Conservation (phyloP, 306 rosid species). For the Quercus parvula region DNA sequence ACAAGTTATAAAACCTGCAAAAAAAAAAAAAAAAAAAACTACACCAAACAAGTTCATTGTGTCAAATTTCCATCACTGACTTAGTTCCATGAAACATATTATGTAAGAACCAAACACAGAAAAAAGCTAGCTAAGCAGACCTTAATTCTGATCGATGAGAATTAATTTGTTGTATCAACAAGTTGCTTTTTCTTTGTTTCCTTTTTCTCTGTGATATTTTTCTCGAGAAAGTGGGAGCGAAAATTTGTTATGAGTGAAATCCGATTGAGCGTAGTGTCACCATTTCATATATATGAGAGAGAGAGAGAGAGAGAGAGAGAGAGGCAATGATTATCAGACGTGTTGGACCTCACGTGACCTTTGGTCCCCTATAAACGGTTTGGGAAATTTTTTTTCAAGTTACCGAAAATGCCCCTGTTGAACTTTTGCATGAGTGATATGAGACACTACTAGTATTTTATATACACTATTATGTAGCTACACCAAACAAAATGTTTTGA, state of each 20-base stretch:
- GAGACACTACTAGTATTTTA: no score
- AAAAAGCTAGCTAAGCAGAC: not conserved
- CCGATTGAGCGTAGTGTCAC: not conserved
- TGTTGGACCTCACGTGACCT: constrained; percentile 30
- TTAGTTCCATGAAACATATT: not conserved
- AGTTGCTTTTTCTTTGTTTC: not conserved
- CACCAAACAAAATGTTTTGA: no score
- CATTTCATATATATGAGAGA: not conserved
- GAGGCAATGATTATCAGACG: constrained; percentile 10
- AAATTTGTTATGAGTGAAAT: constrained; percentile 23
- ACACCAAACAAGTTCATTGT: not conserved
- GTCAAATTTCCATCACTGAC: not conserved
- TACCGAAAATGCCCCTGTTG: not conserved
- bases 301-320: not conserved
- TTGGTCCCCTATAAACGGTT: not conserved
- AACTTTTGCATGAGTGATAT: not conserved
- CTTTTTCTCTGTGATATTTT: not conserved
- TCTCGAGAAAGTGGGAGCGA: constrained; percentile 16
- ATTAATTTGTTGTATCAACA: not conserved
- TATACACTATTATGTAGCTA: no score
- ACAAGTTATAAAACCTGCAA: not conserved
- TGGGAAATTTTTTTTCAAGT: not conserved
- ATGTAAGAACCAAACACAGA: not conserved
- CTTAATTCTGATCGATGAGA: not conserved
- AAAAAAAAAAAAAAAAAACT: not conserved